Conservation (phyloP, 495 filamentous ascomycete genomes). For the Aspergillus steynii region DNA sequence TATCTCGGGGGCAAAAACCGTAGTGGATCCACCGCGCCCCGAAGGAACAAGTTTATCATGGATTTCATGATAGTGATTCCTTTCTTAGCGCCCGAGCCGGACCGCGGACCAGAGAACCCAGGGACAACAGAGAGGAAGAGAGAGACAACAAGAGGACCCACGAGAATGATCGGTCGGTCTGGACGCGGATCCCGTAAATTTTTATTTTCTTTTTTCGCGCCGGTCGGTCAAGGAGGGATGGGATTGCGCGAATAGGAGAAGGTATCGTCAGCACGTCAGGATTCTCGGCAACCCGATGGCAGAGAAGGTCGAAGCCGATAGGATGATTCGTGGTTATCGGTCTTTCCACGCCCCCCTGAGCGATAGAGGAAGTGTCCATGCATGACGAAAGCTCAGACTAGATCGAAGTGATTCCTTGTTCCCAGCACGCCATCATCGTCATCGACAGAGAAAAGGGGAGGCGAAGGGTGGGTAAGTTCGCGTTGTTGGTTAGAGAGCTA, state of each 20-base stretch:
- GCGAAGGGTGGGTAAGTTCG: neutral
- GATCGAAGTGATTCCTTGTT: conserved; percentile 1
- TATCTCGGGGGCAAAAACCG: conserved; percentile 15
- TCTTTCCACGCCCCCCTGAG: neutral
- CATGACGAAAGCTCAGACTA: conserved; percentile 4
- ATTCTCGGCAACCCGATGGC: conserved; percentile 13
- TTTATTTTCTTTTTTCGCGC: neutral
- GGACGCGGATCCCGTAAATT: conserved; percentile 1
- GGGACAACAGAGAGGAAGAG: neutral
- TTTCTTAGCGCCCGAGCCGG: conserved; percentile 23
- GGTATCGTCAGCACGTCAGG: neutral
- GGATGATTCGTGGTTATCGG: neutral
- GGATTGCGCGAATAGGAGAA: conserved; percentile 5
- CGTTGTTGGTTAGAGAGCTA: neutral
- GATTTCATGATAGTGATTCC: neutral
- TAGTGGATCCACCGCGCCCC: conserved; percentile 13
- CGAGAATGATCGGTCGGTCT: conserved; percentile 9
- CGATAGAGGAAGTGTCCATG: neutral
- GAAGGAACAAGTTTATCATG: conserved; percentile 17
- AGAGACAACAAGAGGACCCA: neutral
- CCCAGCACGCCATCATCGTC: conserved; percentile 8
- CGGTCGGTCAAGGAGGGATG: neutral
- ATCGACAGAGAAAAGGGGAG: conserved; percentile 7
- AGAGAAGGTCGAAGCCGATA: conserved; percentile 1
- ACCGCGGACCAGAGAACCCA: conserved; percentile 7